Percentiles rank a stretch among this genome's conserved stretches.
Conservation (phyloP, 495 filamentous ascomycete genomes). For the Xylaria nigripes region DNA sequence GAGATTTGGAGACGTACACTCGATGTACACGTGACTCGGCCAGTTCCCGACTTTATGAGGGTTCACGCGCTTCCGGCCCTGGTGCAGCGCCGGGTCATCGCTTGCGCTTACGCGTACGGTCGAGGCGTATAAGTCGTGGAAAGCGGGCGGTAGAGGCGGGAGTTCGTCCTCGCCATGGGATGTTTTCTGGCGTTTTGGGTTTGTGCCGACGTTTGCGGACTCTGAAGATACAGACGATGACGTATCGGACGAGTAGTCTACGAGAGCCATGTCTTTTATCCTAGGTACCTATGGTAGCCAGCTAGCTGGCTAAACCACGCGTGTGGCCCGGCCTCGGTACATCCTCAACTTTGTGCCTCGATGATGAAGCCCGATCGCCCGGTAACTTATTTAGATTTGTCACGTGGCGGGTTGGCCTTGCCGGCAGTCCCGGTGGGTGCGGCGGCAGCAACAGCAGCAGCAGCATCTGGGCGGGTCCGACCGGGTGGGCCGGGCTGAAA, state of each 20-base stretch:
- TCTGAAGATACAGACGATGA: constrained; percentile 37
- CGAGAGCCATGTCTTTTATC: constrained; percentile 46
- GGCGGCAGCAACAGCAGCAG: too few species aligned
- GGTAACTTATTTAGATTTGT: too few species aligned
- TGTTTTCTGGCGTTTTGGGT: constrained; percentile 21
- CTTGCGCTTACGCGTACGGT: constrained; percentile 60
- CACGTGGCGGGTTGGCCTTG: too few species aligned
- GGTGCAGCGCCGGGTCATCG: constrained; percentile 80
- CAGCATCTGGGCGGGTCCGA: too few species aligned
- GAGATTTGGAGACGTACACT: constrained; percentile 54
- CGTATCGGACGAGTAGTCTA: constrained; percentile 61
- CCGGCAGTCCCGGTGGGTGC: too few species aligned
- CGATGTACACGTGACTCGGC: constrained; percentile 87
- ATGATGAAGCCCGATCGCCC: too few species aligned
- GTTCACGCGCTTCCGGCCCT: constrained; percentile 67
- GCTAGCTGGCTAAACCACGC: too few species aligned
- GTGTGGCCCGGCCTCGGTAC: neutral
- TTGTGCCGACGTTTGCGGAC: neutral
- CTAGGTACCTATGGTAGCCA: neutral
- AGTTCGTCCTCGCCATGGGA: constrained; percentile 36
- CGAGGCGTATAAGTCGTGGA: constrained; percentile 87
- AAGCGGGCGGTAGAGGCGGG: constrained; percentile 73
- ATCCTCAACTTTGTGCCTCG: neutral
- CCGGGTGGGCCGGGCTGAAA: too few species aligned
- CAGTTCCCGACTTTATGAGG: constrained; percentile 87